These are phyloP conservation scores for Ophiocordyceps camponoti-rufipedis DNA, from an alignment of 2,329 filamentous ascomycete species.

Conservation along the genomic window DNA sequence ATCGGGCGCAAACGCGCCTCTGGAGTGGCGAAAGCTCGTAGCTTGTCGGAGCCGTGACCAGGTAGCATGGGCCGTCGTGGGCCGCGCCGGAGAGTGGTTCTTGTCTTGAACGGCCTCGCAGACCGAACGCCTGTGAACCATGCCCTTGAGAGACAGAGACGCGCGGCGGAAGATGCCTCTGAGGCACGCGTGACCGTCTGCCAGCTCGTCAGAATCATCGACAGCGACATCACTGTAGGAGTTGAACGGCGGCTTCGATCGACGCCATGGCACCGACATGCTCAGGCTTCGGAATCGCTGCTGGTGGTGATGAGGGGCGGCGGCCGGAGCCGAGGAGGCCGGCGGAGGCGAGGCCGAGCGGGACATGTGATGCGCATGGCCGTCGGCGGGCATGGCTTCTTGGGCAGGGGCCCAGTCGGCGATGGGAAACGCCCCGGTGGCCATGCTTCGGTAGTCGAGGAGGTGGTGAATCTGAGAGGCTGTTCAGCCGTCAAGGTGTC, in stretches of 20 bases:
- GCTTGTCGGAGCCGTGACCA: constrained; percentile 35
- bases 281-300: constrained; percentile 29
- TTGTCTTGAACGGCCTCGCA: constrained; percentile 12
- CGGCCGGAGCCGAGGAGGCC: constrained; percentile 2
- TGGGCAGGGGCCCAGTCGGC: constrained; percentile 23
- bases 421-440: constrained; percentile 20
- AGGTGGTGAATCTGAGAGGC: not conserved
- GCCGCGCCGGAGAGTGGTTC: constrained; percentile 12
- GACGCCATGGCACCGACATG: constrained; percentile 23
- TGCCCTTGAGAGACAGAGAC: constrained; percentile 33
- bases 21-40: constrained; percentile 29
- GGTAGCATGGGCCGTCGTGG: constrained; percentile 28
- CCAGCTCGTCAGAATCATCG: constrained; percentile 15
- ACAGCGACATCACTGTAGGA: constrained; percentile 13
- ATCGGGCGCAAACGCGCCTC: constrained; percentile 24
- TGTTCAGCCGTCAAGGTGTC: not conserved
- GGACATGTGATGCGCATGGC: not conserved
- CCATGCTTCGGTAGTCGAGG: constrained; percentile 7
- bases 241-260: constrained; percentile 23
- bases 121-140: constrained; percentile 27
- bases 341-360: not conserved
- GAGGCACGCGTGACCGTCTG: constrained; percentile 15
- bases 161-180: constrained; percentile 36
- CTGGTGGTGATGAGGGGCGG: constrained; percentile 12
- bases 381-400: constrained; percentile 26